Base-by-base conservation (phyloP, 1,284 basidiomycete genomes). In the Papiliotrema laurentii region DNA sequence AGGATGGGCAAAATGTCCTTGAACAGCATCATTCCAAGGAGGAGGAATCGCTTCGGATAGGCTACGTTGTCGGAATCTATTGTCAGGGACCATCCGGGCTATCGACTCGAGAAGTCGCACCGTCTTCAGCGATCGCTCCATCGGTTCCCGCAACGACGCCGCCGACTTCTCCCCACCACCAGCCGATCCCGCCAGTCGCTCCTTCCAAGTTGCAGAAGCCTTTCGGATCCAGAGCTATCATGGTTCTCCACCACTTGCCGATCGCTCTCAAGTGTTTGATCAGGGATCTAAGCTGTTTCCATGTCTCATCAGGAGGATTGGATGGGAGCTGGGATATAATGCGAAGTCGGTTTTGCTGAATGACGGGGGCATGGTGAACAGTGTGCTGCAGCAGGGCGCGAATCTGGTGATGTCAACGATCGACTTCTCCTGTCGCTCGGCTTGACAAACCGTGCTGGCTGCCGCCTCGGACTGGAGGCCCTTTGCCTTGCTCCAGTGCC, bases 1-100 rank as follows among this genome's bases (percentile, higher is more conserved):
- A 74, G 56, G 13, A 72, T 69, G 1, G 72, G 71, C 7, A 76
- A 52, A 18, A 76, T 67, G 42, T 92, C 89, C 66, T 88, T 90
- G 77, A 93, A 91, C 3, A 94, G 74, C 2, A 87, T 83, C 82
- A 94, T 84, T 0, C 86, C 87, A 57, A 91, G 85, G 0, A 93
- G 84, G 47, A 93, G 76, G 63, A 89, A 85, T 5, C 84, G 56
- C 45, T 72, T 72, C 2, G 73, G 73, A 47, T 72, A 73, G 1
- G 63, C 57, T 19, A 59, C 60, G 13, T 47, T 47, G 38, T 64
- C 63, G 3, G 60, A 60, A 41, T 71, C 69, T 71, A 45, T 5
- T 22, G 6, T 31, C 25, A 3, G 37, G 58, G n/a, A n/a, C n/a
- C 41, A 49, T 53, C 46, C 27, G 38, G 13, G 6, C 51, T 31